These are phyloP conservation scores for Amanita rimosa DNA, from an alignment of 768 basidiomycete species.

Conservation along the genomic window DNA sequence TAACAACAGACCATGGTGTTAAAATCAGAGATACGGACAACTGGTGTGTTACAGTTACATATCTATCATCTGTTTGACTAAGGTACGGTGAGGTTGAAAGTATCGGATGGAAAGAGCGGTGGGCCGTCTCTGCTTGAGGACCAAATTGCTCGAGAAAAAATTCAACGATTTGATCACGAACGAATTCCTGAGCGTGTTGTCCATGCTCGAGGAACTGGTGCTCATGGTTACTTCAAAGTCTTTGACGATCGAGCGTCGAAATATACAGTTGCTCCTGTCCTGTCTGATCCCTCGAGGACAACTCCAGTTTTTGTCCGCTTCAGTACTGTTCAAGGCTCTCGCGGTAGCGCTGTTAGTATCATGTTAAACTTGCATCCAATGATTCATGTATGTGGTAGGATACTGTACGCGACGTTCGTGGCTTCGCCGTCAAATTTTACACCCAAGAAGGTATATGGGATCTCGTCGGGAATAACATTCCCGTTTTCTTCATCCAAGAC, in stretches of 20 bases:
- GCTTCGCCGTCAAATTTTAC: constrained; percentile 79
- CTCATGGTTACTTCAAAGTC: constrained; percentile 78
- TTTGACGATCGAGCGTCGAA: constrained; percentile 57
- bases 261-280: constrained; percentile 56
- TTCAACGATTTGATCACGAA: constrained; percentile 77
- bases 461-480: constrained; percentile 75
- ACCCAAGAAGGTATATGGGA: constrained; percentile 84
- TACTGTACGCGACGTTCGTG: constrained; percentile 77
- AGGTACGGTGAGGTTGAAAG: constrained; percentile 37
- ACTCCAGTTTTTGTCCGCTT: constrained; percentile 80
- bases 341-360: constrained; percentile 64
- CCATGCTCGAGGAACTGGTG: constrained; percentile 61
- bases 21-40: constrained; percentile 52
- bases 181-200: constrained; percentile 83
- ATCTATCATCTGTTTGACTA: neutral
- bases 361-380: neutral
- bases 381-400: constrained; percentile 25
- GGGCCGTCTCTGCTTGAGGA: constrained; percentile 78
- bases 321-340: constrained; percentile 73
- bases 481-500: constrained; percentile 76
- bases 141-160: constrained; percentile 64
- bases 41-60: constrained; percentile 29
- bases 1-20: constrained; percentile 58
- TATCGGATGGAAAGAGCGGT: constrained; percentile 28
- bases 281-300: constrained; percentile 60